Evolutionary conservation across 169 alveolate species (phyloP).

Genomic region (Fabrea salina): DNA sequence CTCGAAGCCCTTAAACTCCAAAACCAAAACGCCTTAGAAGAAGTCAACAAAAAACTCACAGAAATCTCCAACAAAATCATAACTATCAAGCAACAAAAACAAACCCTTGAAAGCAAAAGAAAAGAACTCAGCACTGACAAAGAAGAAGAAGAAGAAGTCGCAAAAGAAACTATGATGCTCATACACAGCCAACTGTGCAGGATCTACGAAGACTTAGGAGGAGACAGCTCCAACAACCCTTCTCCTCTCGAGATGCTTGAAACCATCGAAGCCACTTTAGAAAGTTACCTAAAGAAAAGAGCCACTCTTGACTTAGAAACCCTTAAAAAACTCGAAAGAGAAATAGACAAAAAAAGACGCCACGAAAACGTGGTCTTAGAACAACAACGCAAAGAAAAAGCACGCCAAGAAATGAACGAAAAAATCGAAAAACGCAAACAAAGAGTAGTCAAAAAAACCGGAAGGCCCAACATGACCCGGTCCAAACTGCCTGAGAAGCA

Average conservation of each 20-base stretch:
- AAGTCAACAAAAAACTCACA: not conserved
- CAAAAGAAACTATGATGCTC: not conserved
- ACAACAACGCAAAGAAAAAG: not conserved
- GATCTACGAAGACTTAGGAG: not conserved
- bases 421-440: not conserved
- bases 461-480: constrained; percentile 16
- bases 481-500: constrained; percentile 19
- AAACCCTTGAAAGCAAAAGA: not conserved
- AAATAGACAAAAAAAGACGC: not conserved
- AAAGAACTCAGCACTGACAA: not conserved
- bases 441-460: not conserved
- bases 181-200: not conserved
- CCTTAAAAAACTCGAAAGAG: not conserved
- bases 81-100: not conserved
- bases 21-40: not conserved
- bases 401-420: not conserved
- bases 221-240: not conserved
- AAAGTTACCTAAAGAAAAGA: too few relatives aligned
- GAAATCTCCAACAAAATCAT: not conserved
- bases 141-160: not conserved
- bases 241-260: constrained; percentile 1
- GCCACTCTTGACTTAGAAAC: too few relatives aligned
- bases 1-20: constrained; percentile 21
- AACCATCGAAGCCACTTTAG: not conserved
- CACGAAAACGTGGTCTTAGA: not conserved